phyloP scores from a whole-genome alignment of 306 rosid genomes.

The Fragaria vesca region DNA sequence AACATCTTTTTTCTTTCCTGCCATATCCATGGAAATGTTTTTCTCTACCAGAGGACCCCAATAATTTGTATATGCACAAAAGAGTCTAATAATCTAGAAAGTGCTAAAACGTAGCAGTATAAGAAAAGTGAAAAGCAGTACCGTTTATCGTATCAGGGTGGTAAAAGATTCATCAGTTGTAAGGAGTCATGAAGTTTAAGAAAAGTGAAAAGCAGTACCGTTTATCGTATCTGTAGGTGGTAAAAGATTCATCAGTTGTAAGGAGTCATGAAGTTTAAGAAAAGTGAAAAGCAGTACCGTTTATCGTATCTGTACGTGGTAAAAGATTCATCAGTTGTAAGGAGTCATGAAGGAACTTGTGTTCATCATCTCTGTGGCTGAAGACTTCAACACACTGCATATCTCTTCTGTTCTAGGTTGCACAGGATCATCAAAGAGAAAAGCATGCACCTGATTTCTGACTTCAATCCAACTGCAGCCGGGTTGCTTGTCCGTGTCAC shows the following conservation, averaged over 20 bases:
- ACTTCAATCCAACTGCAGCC: constrained; percentile 84
- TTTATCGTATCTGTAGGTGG: not conserved
- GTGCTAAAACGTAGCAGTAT: not conserved
- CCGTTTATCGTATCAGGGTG: not conserved
- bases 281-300: not conserved
- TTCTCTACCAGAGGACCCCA: not conserved
- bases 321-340: constrained; percentile 27
- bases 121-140: not conserved
- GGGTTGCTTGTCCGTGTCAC: constrained; percentile 59
- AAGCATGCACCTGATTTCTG: constrained; percentile 46
- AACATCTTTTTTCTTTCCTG: not conserved
- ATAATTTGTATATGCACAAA: not conserved
- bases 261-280: constrained; percentile 24
- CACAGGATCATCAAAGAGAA: constrained; percentile 49
- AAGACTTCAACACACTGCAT: constrained; percentile 33
- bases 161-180: constrained; percentile 24
- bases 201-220: not conserved
- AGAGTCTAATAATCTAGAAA: not conserved
- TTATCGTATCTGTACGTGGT: not conserved
- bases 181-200: constrained; percentile 26
- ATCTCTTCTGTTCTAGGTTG: constrained; percentile 46
- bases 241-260: constrained; percentile 27
- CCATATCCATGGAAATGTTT: not conserved
- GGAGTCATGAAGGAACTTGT: constrained; percentile 32
- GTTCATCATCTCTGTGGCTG: constrained; percentile 54